phyloP scores from a whole-genome alignment of 345 rosid genomes.

The Eucalyptus brandiana region DNA sequence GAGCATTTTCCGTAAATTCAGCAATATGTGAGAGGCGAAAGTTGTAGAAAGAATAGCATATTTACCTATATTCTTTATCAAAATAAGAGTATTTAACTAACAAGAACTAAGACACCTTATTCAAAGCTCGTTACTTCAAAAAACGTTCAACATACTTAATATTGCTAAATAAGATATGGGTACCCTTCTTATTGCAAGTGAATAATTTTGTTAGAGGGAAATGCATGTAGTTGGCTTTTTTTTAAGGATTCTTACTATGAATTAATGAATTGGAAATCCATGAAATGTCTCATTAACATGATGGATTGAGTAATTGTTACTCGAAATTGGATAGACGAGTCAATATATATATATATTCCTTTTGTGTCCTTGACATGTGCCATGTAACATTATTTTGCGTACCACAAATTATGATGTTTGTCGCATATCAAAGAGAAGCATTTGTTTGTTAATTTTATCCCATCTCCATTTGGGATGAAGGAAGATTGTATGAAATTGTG shows the following conservation, averaged over 20 bases:
- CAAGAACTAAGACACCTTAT: neutral
- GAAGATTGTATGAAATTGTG: neutral
- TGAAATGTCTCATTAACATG: neutral
- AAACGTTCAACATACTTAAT: neutral
- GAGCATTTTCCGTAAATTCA: neutral
- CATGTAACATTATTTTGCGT: neutral
- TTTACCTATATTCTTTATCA: neutral
- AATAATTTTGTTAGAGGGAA: neutral
- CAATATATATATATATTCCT: too few species aligned
- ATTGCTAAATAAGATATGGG: neutral
- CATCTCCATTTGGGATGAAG: neutral
- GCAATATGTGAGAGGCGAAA: neutral
- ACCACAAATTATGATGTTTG: neutral
- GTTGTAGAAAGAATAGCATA: too few species aligned
- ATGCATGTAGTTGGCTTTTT: neutral
- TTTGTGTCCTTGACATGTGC: neutral
- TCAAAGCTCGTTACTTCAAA: neutral
- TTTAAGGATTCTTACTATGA: neutral
- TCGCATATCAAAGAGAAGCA: neutral
- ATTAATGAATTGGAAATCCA: neutral
- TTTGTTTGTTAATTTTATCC: neutral
- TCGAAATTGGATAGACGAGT: fast-evolving
- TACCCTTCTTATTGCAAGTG: neutral
- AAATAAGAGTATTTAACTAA: neutral
- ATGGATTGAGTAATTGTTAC: neutral